Evolutionary conservation across 2,329 filamentous ascomycete genomes (phyloP).

Genomic region (Aspergillus sp.): DNA sequence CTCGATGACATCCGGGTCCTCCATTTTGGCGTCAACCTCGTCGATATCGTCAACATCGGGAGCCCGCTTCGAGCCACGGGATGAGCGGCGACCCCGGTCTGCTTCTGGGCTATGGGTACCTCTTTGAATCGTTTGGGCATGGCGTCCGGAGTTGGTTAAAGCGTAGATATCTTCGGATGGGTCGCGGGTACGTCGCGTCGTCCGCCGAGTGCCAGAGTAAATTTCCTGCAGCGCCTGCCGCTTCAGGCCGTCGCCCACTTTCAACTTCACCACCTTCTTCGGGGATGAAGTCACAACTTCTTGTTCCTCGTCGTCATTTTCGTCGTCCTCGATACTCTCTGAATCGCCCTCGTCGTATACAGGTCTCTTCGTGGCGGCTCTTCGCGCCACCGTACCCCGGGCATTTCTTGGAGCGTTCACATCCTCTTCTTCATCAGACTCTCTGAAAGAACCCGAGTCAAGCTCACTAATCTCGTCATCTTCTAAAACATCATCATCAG

Average conservation of each 20-base stretch:
- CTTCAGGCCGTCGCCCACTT: conserved; percentile 28
- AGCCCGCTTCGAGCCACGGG: conserved; percentile 42
- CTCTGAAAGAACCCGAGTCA: conserved; percentile 42
- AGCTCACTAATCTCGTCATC: conserved; percentile 39
- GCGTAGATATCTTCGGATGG: conserved; percentile 57
- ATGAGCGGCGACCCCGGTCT: conserved; percentile 23
- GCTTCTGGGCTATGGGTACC: conserved; percentile 55
- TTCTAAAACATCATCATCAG: conserved; percentile 45
- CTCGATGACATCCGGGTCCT: conserved; percentile 53
- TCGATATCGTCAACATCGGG: conserved; percentile 27
- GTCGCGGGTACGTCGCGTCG: conserved; percentile 60
- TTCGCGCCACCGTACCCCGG: conserved; percentile 57
- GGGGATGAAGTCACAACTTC: conserved; percentile 16
- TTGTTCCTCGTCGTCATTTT: conserved; percentile 34
- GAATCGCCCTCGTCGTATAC: conserved; percentile 59
- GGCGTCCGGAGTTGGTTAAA: conserved; percentile 59
- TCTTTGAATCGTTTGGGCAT: conserved; percentile 54
- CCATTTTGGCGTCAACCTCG: conserved; percentile 20
- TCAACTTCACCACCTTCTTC: conserved; percentile 29
- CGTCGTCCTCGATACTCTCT: conserved; percentile 36
- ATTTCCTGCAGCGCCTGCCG: conserved; percentile 26
- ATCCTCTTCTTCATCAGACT: conserved; percentile 47
- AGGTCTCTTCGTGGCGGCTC: conserved; percentile 54
- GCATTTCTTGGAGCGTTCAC: conserved; percentile 53
- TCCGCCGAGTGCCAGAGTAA: conserved; percentile 46